Base-by-base conservation (phyloP, 179 eudicot species). In the Silene vulgaris region DNA sequence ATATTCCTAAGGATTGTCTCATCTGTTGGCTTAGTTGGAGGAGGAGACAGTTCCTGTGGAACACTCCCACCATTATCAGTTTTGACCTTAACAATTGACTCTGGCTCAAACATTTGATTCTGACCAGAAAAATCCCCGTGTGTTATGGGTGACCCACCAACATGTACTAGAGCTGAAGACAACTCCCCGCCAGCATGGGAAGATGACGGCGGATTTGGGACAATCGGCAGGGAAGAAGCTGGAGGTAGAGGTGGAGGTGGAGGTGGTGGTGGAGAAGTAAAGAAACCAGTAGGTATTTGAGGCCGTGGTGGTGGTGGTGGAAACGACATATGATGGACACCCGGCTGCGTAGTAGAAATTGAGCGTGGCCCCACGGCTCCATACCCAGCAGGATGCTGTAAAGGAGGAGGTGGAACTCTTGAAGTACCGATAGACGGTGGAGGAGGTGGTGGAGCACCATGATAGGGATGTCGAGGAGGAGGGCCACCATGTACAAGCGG, bases 1-100 rank as follows among this genome's bases (percentile, higher is more conserved):
- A 87, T 87, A 67, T 84, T 87, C 29, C 82, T 79, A 77, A 85
- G 79, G 69, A 80, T 37, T 63, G 69, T 83, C 78, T 86, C 90
- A 67, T 85, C 89, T 9, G 65, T 69, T n/a, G 89, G 89, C 81
- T 84, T 87, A 17, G 75, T 82, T n/a, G 91, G 92, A 48, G 91
- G 82, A 28, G 87, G 70, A 19, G 86, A 80, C 16, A 80, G 79
- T 70, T 88, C 91, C 63, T 65, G 62, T 20, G 69, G 48, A 20
- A 48, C 69, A 77, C 66, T 75, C 65, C 74, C 77, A 56, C 56
- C 79, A 54, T 66, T 62, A 63, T 72, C 32, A 43, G 62, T 70
- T 37, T 61, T 66, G 45, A 65, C 70, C 76, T 74, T 74, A 54
- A 43, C 83, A 64, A 48, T 68, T 77, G 85, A 72, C 65, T 71